Percentiles rank a stretch among this genome's conserved stretches.
Conservation (phyloP, 2,329 filamentous ascomycete species). For the Gnomoniopsis sp. region DNA sequence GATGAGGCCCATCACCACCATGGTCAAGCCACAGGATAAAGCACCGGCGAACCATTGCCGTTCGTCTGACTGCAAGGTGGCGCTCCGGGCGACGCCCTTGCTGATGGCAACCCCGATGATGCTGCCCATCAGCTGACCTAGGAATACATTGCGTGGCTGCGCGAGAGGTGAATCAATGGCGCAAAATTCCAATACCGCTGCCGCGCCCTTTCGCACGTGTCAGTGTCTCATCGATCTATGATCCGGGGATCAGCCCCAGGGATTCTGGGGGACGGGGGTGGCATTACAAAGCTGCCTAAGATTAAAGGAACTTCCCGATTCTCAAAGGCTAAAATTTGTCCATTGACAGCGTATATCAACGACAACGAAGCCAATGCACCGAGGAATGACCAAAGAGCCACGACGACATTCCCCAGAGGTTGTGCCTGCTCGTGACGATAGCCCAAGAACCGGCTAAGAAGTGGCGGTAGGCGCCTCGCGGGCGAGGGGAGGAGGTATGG, state of each 20-base stretch:
- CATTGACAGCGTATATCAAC: slow-evolving; percentile 55
- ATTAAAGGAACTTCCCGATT: slow-evolving; percentile 54
- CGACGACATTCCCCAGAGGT: slow-evolving; percentile 53
- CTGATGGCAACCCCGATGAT: slow-evolving; percentile 58
- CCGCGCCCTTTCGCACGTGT: slow-evolving; percentile 55
- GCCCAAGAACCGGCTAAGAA: slow-evolving; percentile 67
- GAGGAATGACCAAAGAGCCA: slow-evolving; percentile 61
- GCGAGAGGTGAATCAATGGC: slow-evolving; percentile 68
- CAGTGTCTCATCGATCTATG: neutral
- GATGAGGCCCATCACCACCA: slow-evolving; percentile 64
- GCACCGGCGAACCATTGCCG: slow-evolving; percentile 64
- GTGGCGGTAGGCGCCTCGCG: slow-evolving; percentile 60
- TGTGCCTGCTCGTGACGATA: slow-evolving; percentile 42
- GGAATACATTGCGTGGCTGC: slow-evolving; percentile 66
- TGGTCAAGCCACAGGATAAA: slow-evolving; percentile 61
- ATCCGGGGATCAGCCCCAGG: neutral
- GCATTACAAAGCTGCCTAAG: slow-evolving; percentile 67
- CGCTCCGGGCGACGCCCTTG: slow-evolving; percentile 60
- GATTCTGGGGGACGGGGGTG: neutral
- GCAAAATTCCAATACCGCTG: slow-evolving; percentile 73
- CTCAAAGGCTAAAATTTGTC: slow-evolving; percentile 51
- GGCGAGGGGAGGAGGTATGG: slow-evolving; percentile 64
- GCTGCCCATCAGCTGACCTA: slow-evolving; percentile 64
- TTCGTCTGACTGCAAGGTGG: slow-evolving; percentile 36
- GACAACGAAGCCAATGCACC: slow-evolving; percentile 61